Evolutionary conservation across 2,329 filamentous ascomycete species (phyloP), one percentile per base, ranked within the genome.

Genomic region (Colletotrichum sidae): DNA sequence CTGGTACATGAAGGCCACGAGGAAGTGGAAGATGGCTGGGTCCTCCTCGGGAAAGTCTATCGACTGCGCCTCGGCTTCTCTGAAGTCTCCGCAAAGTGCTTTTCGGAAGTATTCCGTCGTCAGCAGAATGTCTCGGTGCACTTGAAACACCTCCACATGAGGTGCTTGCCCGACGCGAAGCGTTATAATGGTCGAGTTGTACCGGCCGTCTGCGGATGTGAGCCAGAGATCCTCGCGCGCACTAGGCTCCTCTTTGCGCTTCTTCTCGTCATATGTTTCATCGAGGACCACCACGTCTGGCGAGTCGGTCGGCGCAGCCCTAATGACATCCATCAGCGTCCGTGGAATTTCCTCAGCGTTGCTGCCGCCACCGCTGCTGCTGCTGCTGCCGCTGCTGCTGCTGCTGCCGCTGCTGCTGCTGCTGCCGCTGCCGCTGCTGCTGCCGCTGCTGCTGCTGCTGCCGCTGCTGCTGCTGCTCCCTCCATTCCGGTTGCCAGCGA

Each of bases 1-100:
- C 68, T 85, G 82, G 68, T 84, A 85, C 11, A 85, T 72, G 55
- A 79, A 85, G n/a, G 82, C 81, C 41, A 86, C 74, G 46, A 86
- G 72, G 67, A 84, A 84, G 62, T 83, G 81, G 66, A 86, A 86
- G 51, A 83, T 79, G 58, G 79, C 78, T 3, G 83, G 81, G 67
- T 84, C 78, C 65, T 86, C 83, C 62, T 85, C 83, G 0, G 82
- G 83, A 2, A 86, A 73, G 69, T 83, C 77, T 55, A 86, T 79
- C 12, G 78, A 77, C 66, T 84, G 81, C 13, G 79, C 76, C 17
- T 74, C 75, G 2, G 81, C 78, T 69, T 86, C 84, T 55, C 70
- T 76, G 68, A 84, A 86, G 34, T 75, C 73, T 41, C 83, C 83
- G 64, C 80, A 80, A 7, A 86, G 75, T 12, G 83, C 83, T 67